phyloP scores from a whole-genome alignment of 768 basidiomycete genomes.

The Trametes gibbosa region DNA sequence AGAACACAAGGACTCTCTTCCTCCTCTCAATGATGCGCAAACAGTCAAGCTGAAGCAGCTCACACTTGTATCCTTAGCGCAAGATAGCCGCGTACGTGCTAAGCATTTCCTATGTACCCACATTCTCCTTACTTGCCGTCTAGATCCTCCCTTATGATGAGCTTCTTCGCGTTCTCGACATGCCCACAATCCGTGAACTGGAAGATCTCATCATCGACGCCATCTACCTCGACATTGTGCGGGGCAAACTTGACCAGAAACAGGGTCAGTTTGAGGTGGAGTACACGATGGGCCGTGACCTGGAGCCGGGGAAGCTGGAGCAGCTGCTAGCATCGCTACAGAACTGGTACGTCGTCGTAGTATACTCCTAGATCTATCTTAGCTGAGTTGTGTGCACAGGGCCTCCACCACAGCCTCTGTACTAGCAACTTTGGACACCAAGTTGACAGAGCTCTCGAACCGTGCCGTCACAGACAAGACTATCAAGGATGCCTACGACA shows the following conservation, averaged over 20 bases:
- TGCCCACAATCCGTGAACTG: constrained; percentile 80
- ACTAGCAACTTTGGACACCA: constrained; percentile 67
- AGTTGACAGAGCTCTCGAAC: constrained; percentile 55
- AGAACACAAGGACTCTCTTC: constrained; percentile 69
- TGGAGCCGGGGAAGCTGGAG: constrained; percentile 72
- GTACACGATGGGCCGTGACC: constrained; percentile 88
- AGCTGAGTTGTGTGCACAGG: constrained; percentile 39
- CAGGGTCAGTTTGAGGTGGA: constrained; percentile 87
- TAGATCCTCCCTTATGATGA: constrained; percentile 82
- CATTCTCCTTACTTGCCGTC: not conserved
- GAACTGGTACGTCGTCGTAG: constrained; percentile 53
- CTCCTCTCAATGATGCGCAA: constrained; percentile 69
- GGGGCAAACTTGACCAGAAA: constrained; percentile 92
- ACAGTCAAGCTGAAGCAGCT: constrained; percentile 89
- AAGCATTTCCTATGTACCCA: not conserved
- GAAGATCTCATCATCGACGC: constrained; percentile 98
- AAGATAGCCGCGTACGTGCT: constrained; percentile 65
- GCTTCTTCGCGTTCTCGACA: constrained; percentile 67
- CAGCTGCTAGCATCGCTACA: constrained; percentile 57
- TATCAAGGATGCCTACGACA: constrained; percentile 55
- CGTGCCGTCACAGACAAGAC: constrained; percentile 40
- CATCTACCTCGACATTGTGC: constrained; percentile 87
- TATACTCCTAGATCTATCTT: not conserved
- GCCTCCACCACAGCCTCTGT: constrained; percentile 68
- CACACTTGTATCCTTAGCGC: constrained; percentile 82